Conservation (phyloP, 2,329 filamentous ascomycete genomes). For the Chaetomium strumarium region DNA sequence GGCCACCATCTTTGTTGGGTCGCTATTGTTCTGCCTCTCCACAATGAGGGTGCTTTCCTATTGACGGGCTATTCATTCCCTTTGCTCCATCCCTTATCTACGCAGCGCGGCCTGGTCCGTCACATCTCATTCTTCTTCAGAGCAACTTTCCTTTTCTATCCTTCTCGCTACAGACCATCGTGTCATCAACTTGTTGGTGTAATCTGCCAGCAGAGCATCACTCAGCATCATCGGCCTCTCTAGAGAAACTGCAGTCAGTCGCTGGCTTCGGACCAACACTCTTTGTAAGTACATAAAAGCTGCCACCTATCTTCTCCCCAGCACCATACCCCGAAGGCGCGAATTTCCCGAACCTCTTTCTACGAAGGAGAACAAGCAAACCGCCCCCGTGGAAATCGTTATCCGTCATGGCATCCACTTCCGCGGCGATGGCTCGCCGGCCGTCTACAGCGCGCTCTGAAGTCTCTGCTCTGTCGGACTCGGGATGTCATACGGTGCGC, state of each 20-base stretch:
- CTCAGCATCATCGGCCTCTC: constrained; percentile 1
- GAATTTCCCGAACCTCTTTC: neutral
- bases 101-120: constrained; percentile 11
- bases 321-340: neutral
- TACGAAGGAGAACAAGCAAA: neutral
- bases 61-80: constrained; percentile 15
- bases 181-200: neutral
- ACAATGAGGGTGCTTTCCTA: constrained; percentile 22
- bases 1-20: constrained; percentile 16
- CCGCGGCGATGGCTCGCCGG: neutral
- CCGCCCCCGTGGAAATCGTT: neutral
- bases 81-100: constrained; percentile 7
- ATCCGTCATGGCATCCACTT: neutral
- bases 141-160: neutral
- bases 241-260: constrained; percentile 20
- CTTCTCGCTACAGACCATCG: neutral
- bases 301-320: neutral
- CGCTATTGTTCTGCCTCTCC: constrained; percentile 16
- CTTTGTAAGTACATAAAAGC: constrained; percentile 15
- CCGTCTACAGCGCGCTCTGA: neutral
- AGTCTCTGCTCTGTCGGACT: neutral
- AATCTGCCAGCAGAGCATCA: constrained; percentile 13
- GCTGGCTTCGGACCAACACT: constrained; percentile 9
- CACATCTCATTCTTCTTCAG: constrained; percentile 3
- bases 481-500: neutral